Percentiles rank a stretch among this genome's conserved stretches.
These are phyloP conservation scores for Russula brevipes DNA, from an alignment of 768 basidiomycete genomes.

Conservation along the genomic window DNA sequence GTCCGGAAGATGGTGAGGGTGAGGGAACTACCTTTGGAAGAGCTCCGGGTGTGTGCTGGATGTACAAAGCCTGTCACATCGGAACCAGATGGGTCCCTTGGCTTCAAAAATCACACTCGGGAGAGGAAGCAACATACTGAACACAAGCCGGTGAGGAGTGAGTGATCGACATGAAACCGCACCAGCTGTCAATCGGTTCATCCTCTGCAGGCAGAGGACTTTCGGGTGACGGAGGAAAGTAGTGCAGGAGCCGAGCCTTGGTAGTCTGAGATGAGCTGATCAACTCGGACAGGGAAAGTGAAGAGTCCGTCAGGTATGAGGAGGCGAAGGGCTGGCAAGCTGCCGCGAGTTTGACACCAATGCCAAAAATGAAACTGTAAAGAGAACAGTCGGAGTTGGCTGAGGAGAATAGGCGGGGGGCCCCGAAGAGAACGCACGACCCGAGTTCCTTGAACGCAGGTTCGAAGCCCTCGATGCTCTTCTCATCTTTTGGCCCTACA, in stretches of 20 bases:
- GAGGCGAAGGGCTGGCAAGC: conserved; percentile 91
- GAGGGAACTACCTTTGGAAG: conserved; percentile 50
- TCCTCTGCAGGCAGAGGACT: conserved; percentile 40
- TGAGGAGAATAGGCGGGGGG: neutral
- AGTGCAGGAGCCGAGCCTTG: conserved; percentile 94
- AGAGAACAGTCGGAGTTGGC: conserved; percentile 14
- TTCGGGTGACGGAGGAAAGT: conserved; percentile 68
- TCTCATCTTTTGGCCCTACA: conserved; percentile 57
- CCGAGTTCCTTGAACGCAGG: conserved; percentile 85
- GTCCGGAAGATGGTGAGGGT: conserved; percentile 73
- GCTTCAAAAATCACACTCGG: neutral
- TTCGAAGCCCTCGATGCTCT: conserved; percentile 71
- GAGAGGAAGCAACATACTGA: conserved; percentile 45
- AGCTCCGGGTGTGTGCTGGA: conserved; percentile 42
- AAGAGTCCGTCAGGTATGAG: conserved; percentile 58
- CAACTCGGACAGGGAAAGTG: conserved; percentile 63
- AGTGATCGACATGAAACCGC: conserved; percentile 93
- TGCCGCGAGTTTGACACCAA: conserved; percentile 73
- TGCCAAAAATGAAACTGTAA: conserved; percentile 72
- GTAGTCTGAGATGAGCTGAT: conserved; percentile 75
- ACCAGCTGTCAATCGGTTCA: conserved; percentile 80
- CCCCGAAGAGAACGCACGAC: conserved; percentile 38
- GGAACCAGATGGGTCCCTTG: neutral
- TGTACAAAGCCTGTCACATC: conserved; percentile 68
- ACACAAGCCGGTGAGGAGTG: conserved; percentile 86